Conservation (phyloP, 768 basidiomycete species). For the Rhodosporidiobolus odoratus region DNA sequence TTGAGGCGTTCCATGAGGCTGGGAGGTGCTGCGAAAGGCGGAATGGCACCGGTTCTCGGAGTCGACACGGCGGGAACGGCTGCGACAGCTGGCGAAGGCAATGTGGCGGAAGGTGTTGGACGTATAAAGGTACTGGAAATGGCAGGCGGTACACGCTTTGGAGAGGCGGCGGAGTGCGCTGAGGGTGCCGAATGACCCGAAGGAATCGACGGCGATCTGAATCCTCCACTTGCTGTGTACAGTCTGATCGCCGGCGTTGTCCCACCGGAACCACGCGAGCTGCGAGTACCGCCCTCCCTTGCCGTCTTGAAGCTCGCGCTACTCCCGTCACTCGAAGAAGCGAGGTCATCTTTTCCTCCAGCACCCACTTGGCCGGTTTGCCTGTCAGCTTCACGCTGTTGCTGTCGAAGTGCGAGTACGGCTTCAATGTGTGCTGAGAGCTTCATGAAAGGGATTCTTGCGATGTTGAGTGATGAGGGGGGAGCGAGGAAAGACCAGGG, state of each 20-base stretch:
- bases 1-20: slow-evolving; percentile 13
- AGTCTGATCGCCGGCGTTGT: too few relatives aligned
- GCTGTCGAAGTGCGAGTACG: not conserved
- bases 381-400: not conserved
- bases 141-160: not conserved
- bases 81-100: not conserved
- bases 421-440: not conserved
- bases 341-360: too few relatives aligned
- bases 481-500: not conserved
- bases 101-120: not conserved
- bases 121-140: too few relatives aligned
- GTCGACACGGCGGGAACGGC: not conserved
- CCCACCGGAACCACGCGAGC: too few relatives aligned
- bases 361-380: too few relatives aligned
- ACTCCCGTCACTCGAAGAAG: too few relatives aligned
- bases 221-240: too few relatives aligned
- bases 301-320: not conserved
- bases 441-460: not conserved
- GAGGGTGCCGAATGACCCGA: not conserved
- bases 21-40: not conserved
- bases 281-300: not conserved
- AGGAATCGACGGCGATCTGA: too few relatives aligned
- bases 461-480: too few relatives aligned
- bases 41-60: too few relatives aligned
- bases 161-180: not conserved